These are phyloP conservation scores for Fusarium longipes DNA, from an alignment of 2,329 filamentous ascomycete genomes.

Conservation along the genomic window DNA sequence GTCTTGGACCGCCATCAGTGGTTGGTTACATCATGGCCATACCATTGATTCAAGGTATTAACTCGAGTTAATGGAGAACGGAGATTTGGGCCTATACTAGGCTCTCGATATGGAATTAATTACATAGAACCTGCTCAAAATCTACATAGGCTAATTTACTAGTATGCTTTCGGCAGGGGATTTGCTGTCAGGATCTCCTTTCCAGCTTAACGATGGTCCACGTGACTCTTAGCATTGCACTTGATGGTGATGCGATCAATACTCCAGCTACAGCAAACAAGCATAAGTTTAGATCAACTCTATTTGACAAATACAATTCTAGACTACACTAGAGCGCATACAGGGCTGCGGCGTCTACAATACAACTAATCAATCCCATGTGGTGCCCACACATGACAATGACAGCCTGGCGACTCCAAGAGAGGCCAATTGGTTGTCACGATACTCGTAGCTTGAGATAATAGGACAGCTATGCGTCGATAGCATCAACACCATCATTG, in stretches of 20 bases:
- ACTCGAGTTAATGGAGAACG: too few species aligned
- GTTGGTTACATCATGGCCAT: neutral
- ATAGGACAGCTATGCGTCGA: neutral
- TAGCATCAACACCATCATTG: too few species aligned
- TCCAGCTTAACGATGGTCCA: neutral
- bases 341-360: too few species aligned
- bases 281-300: neutral
- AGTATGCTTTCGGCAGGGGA: too few species aligned
- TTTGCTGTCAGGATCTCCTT: neutral
- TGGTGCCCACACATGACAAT: neutral
- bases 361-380: too few species aligned
- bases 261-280: neutral
- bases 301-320: neutral
- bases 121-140: too few species aligned
- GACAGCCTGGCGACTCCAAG: neutral
- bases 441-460: neutral
- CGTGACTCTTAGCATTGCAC: neutral
- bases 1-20: neutral
- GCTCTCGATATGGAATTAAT: too few species aligned
- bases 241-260: neutral
- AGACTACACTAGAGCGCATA: neutral
- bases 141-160: neutral
- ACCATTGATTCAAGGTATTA: neutral
- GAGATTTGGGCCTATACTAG: too few species aligned
- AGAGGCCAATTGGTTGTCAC: too few species aligned